A percentile compares a stretch with the other conserved stretches of the same genome.
Conservation (phyloP, 2,329 filamentous ascomycete genomes). For the Pseudogymnoascus sp. region DNA sequence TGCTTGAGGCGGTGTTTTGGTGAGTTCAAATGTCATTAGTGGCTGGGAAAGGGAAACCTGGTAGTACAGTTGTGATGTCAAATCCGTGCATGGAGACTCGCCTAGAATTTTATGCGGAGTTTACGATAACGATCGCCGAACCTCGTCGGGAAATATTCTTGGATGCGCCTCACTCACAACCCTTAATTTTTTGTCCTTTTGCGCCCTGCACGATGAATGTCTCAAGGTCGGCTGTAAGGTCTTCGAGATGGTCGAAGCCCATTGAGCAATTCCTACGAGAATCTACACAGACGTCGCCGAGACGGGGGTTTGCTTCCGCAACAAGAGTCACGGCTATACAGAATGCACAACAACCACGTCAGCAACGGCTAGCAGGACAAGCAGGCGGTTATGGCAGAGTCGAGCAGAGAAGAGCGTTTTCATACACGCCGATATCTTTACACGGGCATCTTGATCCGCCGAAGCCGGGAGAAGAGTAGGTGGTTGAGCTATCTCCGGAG, state of each 20-base stretch:
- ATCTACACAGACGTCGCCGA: background rate
- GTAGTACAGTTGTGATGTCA: background rate
- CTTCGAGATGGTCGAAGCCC: background rate
- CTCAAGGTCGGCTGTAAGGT: background rate
- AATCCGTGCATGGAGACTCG: slow-evolving; percentile 5
- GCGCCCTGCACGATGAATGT: slow-evolving; percentile 2
- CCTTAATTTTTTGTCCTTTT: background rate
- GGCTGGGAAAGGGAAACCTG: background rate
- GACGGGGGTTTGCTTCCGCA: slow-evolving; percentile 8
- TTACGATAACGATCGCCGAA: slow-evolving; percentile 8
- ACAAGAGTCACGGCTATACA: background rate
- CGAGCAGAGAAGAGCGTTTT: slow-evolving; percentile 49
- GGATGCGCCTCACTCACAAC: background rate
- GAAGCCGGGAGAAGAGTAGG: slow-evolving; percentile 87
- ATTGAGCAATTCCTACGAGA: slow-evolving; percentile 1
- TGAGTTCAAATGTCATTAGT: slow-evolving; percentile 10
- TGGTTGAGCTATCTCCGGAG: slow-evolving; percentile 9
- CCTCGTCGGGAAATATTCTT: slow-evolving; percentile 1
- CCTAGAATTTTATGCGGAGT: slow-evolving; percentile 11
- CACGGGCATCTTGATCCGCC: slow-evolving; percentile 82
- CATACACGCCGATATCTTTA: slow-evolving; percentile 49
- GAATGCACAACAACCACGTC: slow-evolving; percentile 3
- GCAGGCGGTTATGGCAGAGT: background rate
- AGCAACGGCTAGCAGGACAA: slow-evolving; percentile 1
- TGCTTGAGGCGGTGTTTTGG: slow-evolving; percentile 27